Percentiles rank a stretch among this genome's conserved stretches.
phyloP scores from a whole-genome alignment of 2,329 filamentous ascomycete genomes.

The Pyricularia sp. region DNA sequence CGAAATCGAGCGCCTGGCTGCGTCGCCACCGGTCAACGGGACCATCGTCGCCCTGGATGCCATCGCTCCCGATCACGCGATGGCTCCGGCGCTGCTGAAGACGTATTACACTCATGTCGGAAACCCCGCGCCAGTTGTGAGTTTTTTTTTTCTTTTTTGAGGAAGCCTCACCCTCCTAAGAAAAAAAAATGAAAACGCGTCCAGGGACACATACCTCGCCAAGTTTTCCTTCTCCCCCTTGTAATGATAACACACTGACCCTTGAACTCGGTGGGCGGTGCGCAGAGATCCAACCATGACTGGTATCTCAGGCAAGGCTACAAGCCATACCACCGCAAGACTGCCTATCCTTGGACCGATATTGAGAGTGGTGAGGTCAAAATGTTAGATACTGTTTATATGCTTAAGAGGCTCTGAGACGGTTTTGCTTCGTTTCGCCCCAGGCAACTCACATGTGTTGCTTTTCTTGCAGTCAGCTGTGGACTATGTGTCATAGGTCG shows the following conservation, averaged over 20 bases:
- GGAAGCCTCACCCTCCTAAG: no score
- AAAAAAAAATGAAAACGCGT: background rate
- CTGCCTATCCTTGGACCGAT: constrained; percentile 12
- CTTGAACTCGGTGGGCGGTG: background rate
- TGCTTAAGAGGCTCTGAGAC: constrained; percentile 13
- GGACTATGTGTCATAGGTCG: background rate
- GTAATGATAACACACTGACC: background rate
- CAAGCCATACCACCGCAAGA: constrained; percentile 8
- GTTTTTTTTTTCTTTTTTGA: no score
- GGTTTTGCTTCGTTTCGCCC: no score
- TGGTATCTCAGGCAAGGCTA: constrained; percentile 23
- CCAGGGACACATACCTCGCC: background rate
- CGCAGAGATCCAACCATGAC: constrained; percentile 15
- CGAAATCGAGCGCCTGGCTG: constrained; percentile 21
- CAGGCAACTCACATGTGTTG: background rate
- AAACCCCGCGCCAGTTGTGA: constrained; percentile 16
- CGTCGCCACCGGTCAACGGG: constrained; percentile 21
- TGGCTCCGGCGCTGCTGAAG: constrained; percentile 13
- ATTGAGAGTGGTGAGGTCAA: constrained; percentile 8
- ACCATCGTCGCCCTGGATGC: constrained; percentile 27
- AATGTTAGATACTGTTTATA: constrained; percentile 12
- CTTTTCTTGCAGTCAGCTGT: background rate
- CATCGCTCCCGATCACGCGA: constrained; percentile 17
- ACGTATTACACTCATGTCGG: constrained; percentile 18
- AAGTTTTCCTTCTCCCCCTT: background rate